phyloP scores from a whole-genome alignment of 2,329 filamentous ascomycete genomes.

The Aspergillus hortae region DNA sequence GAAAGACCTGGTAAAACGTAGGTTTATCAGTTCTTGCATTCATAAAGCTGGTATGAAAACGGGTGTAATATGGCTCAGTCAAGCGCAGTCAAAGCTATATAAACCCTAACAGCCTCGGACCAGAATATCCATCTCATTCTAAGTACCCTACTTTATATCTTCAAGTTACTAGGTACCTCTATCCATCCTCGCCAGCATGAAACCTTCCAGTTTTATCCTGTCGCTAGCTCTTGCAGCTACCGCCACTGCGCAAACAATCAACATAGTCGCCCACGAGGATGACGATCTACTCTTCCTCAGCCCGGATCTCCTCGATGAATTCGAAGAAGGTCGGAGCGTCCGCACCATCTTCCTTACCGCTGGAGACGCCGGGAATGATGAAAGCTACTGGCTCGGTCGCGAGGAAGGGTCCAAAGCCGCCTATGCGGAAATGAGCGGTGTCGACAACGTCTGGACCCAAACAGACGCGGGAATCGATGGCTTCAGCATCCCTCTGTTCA shows the following conservation, averaged over 20 bases:
- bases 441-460: constrained; percentile 10
- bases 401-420: constrained; percentile 11
- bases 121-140: too few species aligned
- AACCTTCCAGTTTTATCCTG: not conserved
- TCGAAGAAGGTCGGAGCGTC: constrained; percentile 7
- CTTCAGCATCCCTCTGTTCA: constrained; percentile 9
- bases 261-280: constrained; percentile 19
- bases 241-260: constrained; percentile 9
- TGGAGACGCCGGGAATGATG: constrained; percentile 13
- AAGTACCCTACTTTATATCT: too few species aligned
- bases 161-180: too few species aligned
- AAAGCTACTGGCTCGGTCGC: constrained; percentile 13
- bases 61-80: too few species aligned
- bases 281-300: constrained; percentile 19
- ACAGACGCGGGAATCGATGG: constrained; percentile 8
- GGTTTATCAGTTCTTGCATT: too few species aligned
- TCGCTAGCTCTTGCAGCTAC: not conserved
- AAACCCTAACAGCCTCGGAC: too few species aligned
- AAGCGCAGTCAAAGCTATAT: too few species aligned
- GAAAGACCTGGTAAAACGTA: too few species aligned
- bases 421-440: constrained; percentile 12
- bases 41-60: too few species aligned
- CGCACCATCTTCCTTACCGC: constrained; percentile 19
- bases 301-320: constrained; percentile 12
- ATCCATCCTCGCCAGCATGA: not conserved